These are phyloP conservation scores for Tillandsia fasciculata DNA, from an alignment of 176 grass and related monocot genomes.

Conservation along the genomic window DNA sequence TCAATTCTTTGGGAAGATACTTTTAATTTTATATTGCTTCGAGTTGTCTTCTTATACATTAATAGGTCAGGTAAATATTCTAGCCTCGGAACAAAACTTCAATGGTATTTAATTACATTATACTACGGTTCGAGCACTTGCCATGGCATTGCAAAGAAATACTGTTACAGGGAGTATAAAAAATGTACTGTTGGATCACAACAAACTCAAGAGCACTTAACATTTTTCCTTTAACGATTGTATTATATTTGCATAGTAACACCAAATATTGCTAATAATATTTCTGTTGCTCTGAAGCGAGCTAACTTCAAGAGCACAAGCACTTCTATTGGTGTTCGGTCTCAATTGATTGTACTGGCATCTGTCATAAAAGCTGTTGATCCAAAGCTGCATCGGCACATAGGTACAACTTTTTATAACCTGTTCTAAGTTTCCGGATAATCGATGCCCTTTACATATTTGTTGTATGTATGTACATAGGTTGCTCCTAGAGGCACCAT, in stretches of 20 bases:
- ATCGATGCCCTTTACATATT: not conserved
- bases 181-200: not conserved
- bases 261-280: no score
- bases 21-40: conserved; percentile 1
- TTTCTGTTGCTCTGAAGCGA: conserved; percentile 29
- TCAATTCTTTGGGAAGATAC: not conserved
- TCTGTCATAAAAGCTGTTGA: conserved; percentile 74
- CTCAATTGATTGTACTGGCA: conserved; percentile 64
- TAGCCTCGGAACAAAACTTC: not conserved
- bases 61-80: not conserved
- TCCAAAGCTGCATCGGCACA: conserved; percentile 88
- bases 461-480: no score
- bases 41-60: not conserved
- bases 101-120: not conserved
- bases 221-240: not conserved
- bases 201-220: not conserved
- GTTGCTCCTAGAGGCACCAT: no score
- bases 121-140: not conserved
- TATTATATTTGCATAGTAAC: no score
- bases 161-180: not conserved
- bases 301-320: conserved; percentile 77
- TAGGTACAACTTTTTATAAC: conserved; percentile 43
- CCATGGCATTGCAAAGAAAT: not conserved
- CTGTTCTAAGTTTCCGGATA: not conserved
- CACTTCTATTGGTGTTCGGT: conserved; percentile 89